phyloP scores from a whole-genome alignment of 495 filamentous ascomycete species.

The Aspergillus sclerotioniger region DNA sequence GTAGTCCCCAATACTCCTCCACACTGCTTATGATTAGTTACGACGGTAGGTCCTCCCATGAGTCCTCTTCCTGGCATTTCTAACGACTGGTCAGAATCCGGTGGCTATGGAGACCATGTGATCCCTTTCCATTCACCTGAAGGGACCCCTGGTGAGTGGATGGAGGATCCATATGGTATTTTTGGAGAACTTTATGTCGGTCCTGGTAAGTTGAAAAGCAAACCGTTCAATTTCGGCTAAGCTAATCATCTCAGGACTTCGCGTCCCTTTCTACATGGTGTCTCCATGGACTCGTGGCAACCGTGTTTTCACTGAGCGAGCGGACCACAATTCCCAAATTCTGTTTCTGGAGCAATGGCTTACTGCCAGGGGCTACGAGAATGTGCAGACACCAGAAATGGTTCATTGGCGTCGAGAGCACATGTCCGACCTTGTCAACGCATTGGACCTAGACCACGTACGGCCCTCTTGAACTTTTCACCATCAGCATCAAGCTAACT shows the following conservation, averaged over 20 bases:
- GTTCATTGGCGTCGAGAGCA: conserved; percentile 50
- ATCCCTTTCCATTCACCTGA: conserved; percentile 51
- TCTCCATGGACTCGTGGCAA: conserved; percentile 57
- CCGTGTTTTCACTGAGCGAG: conserved; percentile 53
- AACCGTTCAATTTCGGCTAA: neutral
- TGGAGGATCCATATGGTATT: conserved; percentile 48
- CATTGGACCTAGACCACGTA: conserved; percentile 50
- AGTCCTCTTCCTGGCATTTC: neutral
- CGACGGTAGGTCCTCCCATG: conserved; percentile 32
- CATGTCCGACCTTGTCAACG: conserved; percentile 55
- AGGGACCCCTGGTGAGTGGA: conserved; percentile 54
- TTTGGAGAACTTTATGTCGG: conserved; percentile 51
- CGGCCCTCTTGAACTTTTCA: neutral
- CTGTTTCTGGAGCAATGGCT: conserved; percentile 56
- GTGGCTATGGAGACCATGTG: conserved; percentile 56
- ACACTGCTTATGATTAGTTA: conserved; percentile 54
- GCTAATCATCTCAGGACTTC: conserved; percentile 35
- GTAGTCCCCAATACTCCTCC: conserved; percentile 47
- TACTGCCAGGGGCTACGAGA: conserved; percentile 45
- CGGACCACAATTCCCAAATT: conserved; percentile 58
- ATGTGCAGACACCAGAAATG: conserved; percentile 49
- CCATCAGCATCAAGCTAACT: neutral
- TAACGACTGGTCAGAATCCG: conserved; percentile 38
- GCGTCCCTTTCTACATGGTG: conserved; percentile 55
- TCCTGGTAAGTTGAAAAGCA: conserved; percentile 31